These are phyloP conservation scores for Nicotiana attenuata DNA, from an alignment of 257 asterid genomes.

Conservation along the genomic window DNA sequence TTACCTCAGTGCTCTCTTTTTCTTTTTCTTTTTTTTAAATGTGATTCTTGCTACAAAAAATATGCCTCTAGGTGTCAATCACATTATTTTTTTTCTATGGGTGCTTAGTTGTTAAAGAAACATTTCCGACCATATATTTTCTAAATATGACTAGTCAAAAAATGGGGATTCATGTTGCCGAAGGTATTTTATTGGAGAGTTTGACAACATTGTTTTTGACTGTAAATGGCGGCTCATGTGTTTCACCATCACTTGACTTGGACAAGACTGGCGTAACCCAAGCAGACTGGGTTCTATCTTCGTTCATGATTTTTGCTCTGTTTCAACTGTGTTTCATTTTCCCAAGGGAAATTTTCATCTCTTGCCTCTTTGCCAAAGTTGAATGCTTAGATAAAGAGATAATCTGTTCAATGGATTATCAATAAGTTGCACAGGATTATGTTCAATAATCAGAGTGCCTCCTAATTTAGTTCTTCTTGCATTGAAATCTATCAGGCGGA, in stretches of 20 bases:
- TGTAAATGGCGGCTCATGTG: background rate
- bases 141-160: background rate
- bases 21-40: too few relatives aligned
- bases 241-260: background rate
- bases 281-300: background rate
- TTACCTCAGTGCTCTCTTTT: background rate
- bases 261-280: background rate
- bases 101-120: background rate
- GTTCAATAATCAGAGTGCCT: background rate
- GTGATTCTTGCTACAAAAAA: background rate
- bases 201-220: background rate
- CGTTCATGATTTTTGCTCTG: background rate
- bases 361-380: background rate
- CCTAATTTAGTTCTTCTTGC: constrained; percentile 15
- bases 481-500: constrained; percentile 49
- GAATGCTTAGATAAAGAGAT: background rate
- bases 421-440: background rate
- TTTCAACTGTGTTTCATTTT: background rate
- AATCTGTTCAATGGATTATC: background rate
- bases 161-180: background rate
- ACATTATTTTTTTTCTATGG: background rate
- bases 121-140: background rate
- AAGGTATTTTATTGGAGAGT: background rate
- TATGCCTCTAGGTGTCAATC: background rate
- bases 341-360: background rate